A percentile compares a stretch with the other conserved stretches of the same genome.
phyloP scores from a whole-genome alignment of 495 filamentous ascomycete species.

The Penicillium malachiteum region DNA sequence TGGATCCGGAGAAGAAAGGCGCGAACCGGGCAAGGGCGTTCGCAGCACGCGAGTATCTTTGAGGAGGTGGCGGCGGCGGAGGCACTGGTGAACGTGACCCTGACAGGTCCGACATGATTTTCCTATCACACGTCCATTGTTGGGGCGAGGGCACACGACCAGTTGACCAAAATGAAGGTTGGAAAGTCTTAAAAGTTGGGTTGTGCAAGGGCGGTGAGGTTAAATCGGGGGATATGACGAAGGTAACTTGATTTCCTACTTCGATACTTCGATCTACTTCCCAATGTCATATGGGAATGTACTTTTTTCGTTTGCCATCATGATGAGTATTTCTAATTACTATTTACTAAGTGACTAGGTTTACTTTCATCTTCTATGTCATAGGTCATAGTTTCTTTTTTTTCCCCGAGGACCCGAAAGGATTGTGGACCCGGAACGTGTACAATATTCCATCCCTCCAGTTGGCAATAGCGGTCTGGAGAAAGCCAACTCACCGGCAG shows the following conservation, averaged over 20 bases:
- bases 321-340: no score
- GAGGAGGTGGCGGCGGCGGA: slow-evolving; percentile 52
- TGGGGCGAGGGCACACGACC: slow-evolving; percentile 25
- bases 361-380: neutral
- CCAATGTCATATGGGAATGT: neutral
- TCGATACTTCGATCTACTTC: neutral
- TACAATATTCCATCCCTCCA: neutral
- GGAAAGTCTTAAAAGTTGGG: neutral
- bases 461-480: slow-evolving; percentile 16
- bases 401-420: neutral
- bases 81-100: slow-evolving; percentile 38
- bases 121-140: slow-evolving; percentile 24
- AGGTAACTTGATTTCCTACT: neutral
- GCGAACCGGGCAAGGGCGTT: slow-evolving; percentile 58
- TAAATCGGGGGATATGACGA: neutral
- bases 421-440: neutral
- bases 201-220: neutral
- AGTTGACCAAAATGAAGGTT: slow-evolving; percentile 24
- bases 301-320: neutral
- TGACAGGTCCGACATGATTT: slow-evolving; percentile 46
- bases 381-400: neutral
- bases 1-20: slow-evolving; percentile 54
- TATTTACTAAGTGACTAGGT: no score
- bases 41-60: slow-evolving; percentile 51
- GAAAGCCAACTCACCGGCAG: slow-evolving; percentile 12